Evolutionary conservation across 345 rosid genomes (phyloP).

Genomic region (Raphanus sativus): DNA sequence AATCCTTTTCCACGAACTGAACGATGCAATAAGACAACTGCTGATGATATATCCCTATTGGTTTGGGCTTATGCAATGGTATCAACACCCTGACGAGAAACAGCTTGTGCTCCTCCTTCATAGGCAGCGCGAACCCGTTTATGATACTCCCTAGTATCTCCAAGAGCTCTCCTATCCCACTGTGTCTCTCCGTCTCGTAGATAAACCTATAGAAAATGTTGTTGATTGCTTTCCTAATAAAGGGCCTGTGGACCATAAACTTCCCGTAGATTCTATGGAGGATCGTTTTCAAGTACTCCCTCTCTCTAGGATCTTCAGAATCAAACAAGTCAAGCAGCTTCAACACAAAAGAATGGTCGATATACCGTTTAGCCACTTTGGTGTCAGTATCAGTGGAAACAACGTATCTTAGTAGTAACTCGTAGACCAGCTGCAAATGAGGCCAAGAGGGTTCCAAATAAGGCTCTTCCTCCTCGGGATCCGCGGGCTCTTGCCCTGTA

Average conservation of each 20-base stretch:
- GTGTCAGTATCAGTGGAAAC: conserved; percentile 65
- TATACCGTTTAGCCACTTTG: conserved; percentile 78
- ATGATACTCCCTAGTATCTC: not conserved
- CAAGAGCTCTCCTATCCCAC: not conserved
- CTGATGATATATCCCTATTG: conserved; percentile 67
- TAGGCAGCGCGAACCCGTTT: not conserved
- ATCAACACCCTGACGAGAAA: not conserved
- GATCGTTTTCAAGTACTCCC: not conserved
- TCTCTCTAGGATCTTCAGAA: conserved; percentile 41
- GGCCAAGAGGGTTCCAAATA: not conserved
- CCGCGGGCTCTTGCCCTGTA: not conserved
- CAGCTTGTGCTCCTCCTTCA: not conserved
- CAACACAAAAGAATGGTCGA: conserved; percentile 80
- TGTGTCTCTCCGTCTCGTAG: not conserved
- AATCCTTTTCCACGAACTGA: conserved; percentile 94
- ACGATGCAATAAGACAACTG: conserved; percentile 82
- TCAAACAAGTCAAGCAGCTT: conserved; percentile 88
- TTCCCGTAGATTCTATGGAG: not conserved
- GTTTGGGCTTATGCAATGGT: conserved; percentile 70
- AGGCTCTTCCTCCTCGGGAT: not conserved
- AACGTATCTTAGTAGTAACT: not conserved
- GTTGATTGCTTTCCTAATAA: not conserved
- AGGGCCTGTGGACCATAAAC: not conserved
- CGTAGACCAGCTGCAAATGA: not conserved
- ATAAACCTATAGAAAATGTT: not conserved